Conservation (phyloP, 1,284 basidiomycete species). For the Apiotrichum brassicae region DNA sequence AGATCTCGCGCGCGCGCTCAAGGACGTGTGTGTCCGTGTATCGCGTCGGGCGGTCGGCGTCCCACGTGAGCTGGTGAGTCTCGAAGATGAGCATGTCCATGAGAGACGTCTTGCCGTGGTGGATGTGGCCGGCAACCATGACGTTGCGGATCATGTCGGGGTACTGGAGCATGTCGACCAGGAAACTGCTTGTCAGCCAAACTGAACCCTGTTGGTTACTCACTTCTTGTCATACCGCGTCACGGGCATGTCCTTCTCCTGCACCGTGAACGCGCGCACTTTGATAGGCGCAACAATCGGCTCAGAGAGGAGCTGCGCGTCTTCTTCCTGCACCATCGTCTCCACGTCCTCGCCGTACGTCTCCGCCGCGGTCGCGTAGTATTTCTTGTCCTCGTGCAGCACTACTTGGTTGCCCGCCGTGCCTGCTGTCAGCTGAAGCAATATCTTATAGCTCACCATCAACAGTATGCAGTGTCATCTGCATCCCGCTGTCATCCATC, state of each 20-base stretch:
- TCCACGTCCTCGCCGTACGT: conserved; percentile 93
- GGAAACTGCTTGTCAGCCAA: conserved; percentile 59
- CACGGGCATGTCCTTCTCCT: conserved; percentile 87
- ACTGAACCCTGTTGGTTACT: conserved; percentile 32
- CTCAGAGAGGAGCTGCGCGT: conserved; percentile 88
- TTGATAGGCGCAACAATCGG: conserved; percentile 95
- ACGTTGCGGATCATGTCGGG: conserved; percentile 95
- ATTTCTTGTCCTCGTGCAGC: conserved; percentile 96
- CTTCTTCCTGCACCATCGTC: conserved; percentile 96
- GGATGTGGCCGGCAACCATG: conserved; percentile 88
- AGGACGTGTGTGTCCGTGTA: conserved; percentile 95
- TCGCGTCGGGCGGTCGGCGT: conserved; percentile 78
- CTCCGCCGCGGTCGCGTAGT: conserved; percentile 88
- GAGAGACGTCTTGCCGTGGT: conserved; percentile 95
- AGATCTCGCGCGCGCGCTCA: conserved; percentile 81
- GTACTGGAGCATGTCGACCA: conserved; percentile 84
- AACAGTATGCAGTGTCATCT: conserved; percentile 42
- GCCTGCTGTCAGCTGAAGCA: conserved; percentile 15
- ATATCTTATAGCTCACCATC: conserved; percentile 29
- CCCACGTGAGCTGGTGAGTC: conserved; percentile 91
- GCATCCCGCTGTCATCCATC: conserved; percentile 37
- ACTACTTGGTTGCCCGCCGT: conserved; percentile 66
- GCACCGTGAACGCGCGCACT: conserved; percentile 80
- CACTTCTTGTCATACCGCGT: conserved; percentile 91
- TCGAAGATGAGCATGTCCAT: conserved; percentile 96